Evolutionary conservation across 2,329 filamentous ascomycete genomes (phyloP).

Genomic region (Trichoderma semiorbis): DNA sequence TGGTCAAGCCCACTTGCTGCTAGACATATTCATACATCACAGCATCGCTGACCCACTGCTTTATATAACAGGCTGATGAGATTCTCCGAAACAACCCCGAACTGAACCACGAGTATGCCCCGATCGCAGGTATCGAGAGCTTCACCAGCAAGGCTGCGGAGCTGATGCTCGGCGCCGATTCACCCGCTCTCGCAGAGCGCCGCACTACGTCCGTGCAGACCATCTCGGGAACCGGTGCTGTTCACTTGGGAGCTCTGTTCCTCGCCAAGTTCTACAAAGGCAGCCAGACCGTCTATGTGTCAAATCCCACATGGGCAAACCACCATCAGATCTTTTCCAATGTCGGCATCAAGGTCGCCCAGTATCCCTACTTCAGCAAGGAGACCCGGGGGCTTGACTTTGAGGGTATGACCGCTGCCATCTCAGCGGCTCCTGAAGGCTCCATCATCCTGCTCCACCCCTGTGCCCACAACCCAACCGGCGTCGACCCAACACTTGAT

Average conservation of each 20-base stretch:
- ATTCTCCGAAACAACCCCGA: slow-evolving; percentile 83
- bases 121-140: slow-evolving; percentile 81
- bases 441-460: slow-evolving; percentile 90
- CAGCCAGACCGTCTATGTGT: slow-evolving; percentile 79
- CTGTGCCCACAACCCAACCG: slow-evolving; percentile 97
- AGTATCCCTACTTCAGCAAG: slow-evolving; percentile 92
- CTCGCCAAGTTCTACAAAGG: slow-evolving; percentile 83
- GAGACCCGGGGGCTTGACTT: slow-evolving; percentile 89
- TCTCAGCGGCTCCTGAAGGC: slow-evolving; percentile 68
- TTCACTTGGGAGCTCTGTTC: slow-evolving; percentile 92
- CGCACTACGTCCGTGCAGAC: slow-evolving; percentile 82
- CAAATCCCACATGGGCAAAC: slow-evolving; percentile 96
- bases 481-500: slow-evolving; percentile 87
- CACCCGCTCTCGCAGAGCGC: slow-evolving; percentile 79
- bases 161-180: slow-evolving; percentile 77
- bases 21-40: background rate
- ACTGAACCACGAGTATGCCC: slow-evolving; percentile 96
- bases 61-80: slow-evolving; percentile 70
- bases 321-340: slow-evolving; percentile 98
- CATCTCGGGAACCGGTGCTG: slow-evolving; percentile 93
- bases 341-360: slow-evolving; percentile 70
- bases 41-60: slow-evolving; percentile 13
- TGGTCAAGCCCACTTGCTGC: background rate
- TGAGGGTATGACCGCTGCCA: slow-evolving; percentile 73
- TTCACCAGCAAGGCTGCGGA: slow-evolving; percentile 91